phyloP scores from a whole-genome alignment of 2,329 filamentous ascomycete species.

The Fusarium musae region DNA sequence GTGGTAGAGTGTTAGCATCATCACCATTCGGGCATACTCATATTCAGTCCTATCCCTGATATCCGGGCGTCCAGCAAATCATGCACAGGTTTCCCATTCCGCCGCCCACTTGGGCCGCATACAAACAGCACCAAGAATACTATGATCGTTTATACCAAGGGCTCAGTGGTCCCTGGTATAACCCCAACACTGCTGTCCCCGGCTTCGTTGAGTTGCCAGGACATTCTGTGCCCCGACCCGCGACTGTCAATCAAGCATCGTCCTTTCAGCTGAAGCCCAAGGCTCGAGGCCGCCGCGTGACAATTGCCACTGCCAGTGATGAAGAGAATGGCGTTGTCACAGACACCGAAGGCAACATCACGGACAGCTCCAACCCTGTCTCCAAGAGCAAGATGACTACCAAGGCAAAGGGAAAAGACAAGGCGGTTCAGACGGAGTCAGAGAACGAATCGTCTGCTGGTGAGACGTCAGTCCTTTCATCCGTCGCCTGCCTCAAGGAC shows the following conservation, averaged over 20 bases:
- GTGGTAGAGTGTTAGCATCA: neutral
- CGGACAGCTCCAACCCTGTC: neutral
- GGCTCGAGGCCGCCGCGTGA: neutral
- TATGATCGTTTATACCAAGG: neutral
- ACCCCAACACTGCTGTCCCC: neutral
- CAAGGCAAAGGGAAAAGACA: slow-evolving; percentile 15
- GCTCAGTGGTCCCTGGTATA: neutral
- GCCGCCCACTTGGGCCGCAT: slow-evolving; percentile 14
- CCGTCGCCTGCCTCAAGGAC: neutral
- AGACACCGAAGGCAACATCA: neutral
- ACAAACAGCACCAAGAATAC: neutral
- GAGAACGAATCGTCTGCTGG: slow-evolving; percentile 14
- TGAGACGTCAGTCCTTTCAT: slow-evolving; percentile 4
- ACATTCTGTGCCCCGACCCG: neutral
- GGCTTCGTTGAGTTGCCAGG: neutral
- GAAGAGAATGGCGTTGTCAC: neutral
- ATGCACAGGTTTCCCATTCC: slow-evolving; percentile 17
- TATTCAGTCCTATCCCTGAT: neutral
- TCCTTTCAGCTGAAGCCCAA: slow-evolving; percentile 6
- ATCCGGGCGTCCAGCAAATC: neutral
- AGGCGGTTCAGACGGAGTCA: neutral
- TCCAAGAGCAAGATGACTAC: slow-evolving; percentile 12
- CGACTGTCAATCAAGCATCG: neutral
- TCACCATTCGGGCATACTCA: neutral
- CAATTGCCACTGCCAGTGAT: slow-evolving; percentile 9